Evolutionary conservation across 2,329 filamentous ascomycete genomes (phyloP).

Genomic region (Neofusicoccum sp.): DNA sequence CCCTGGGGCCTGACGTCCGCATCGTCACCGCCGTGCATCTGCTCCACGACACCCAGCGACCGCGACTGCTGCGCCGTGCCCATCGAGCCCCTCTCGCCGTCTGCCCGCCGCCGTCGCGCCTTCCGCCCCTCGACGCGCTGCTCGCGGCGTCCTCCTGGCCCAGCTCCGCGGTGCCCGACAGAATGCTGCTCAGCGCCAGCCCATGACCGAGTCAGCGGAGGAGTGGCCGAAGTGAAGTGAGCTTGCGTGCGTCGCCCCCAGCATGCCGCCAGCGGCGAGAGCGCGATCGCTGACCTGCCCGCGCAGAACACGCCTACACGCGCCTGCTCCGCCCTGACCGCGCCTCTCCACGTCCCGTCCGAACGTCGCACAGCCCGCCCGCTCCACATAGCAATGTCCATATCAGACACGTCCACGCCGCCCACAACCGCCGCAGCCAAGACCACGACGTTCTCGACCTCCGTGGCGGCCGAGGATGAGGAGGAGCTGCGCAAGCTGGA

Average conservation of each 20-base stretch:
- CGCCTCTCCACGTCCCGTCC: constrained; percentile 10
- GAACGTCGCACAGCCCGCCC: constrained; percentile 13
- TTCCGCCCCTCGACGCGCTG: neutral
- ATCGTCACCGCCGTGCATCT: constrained; percentile 16
- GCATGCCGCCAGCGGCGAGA: neutral
- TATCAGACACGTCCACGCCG: constrained; percentile 31
- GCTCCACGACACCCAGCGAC: constrained; percentile 11
- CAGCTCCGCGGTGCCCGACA: constrained; percentile 16
- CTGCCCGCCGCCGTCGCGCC: neutral
- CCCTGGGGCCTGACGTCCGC: constrained; percentile 14
- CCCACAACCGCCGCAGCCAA: constrained; percentile 27
- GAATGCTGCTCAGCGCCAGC: constrained; percentile 17
- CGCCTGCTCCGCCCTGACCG: constrained; percentile 12
- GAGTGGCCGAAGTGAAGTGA: constrained; percentile 18
- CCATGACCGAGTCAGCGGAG: constrained; percentile 19
- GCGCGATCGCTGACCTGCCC: neutral
- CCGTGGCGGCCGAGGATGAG: constrained; percentile 30
- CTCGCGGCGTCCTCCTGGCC: neutral
- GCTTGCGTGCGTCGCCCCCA: neutral
- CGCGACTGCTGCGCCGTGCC: constrained; percentile 1
- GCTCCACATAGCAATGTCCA: constrained; percentile 29
- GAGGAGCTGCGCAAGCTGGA: constrained; percentile 42
- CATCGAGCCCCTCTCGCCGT: constrained; percentile 1
- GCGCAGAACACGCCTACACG: constrained; percentile 8
- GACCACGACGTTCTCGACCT: constrained; percentile 2